Conservation (phyloP, 208 protist species). For the Trypanosoma lewisi region DNA sequence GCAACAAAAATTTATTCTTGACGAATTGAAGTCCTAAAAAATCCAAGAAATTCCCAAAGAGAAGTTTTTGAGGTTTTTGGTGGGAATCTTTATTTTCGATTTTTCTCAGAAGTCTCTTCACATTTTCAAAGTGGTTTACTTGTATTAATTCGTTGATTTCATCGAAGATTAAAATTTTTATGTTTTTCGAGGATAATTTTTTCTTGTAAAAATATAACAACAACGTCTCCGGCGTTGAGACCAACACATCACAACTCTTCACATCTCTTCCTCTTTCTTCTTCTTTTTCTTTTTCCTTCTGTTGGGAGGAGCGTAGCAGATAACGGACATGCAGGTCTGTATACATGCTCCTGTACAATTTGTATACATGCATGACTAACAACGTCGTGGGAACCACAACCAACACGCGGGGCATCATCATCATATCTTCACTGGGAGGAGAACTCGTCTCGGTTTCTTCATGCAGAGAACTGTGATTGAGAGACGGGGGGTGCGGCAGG, state of each 20-base stretch:
- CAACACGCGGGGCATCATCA: conserved; percentile 64
- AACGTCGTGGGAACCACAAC: conserved; percentile 76
- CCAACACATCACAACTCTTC: conserved; percentile 68
- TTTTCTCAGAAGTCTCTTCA: conserved; percentile 85
- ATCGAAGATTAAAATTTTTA: conserved; percentile 73
- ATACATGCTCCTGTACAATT: conserved; percentile 45
- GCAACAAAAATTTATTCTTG: conserved; percentile 59
- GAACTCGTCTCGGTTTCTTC: no score
- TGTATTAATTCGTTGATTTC: conserved; percentile 84
- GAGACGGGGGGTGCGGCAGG: conserved; percentile 45
- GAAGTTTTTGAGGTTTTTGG: conserved; percentile 76
- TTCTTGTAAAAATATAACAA: conserved; percentile 67
- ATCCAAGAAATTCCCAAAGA: conserved; percentile 72
- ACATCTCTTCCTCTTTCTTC: conserved; percentile 62
- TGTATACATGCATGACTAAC: conserved; percentile 57
- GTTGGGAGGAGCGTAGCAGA: no score
- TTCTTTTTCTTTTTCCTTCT: no score
- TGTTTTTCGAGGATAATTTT: conserved; percentile 56
- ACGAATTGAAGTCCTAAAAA: conserved; percentile 75
- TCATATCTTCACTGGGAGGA: no score
- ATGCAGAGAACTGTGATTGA: no score
- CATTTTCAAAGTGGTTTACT: conserved; percentile 78
- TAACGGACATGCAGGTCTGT: conserved; percentile 45
- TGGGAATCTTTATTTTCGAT: no score
- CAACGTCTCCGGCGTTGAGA: conserved; percentile 72